phyloP scores from a whole-genome alignment of 2,329 filamentous ascomycete species.

The Mollisiaceae sp. region DNA sequence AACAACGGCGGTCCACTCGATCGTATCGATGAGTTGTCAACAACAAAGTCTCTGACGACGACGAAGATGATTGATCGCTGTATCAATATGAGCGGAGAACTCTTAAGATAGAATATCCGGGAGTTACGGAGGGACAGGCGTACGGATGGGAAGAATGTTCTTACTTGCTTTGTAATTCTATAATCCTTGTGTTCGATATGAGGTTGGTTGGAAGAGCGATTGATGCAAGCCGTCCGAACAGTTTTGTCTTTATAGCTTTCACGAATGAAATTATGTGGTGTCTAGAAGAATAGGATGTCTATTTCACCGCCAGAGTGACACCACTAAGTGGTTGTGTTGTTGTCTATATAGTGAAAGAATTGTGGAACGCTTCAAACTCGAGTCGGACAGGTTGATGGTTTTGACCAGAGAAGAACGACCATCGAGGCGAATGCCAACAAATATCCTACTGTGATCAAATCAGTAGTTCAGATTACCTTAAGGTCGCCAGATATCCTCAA shows the following conservation, averaged over 20 bases:
- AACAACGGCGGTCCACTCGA: slow-evolving; percentile 32
- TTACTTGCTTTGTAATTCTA: slow-evolving; percentile 2
- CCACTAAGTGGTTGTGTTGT: too few species aligned
- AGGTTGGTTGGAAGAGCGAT: background rate
- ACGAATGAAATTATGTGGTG: background rate
- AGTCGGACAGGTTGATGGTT: too few species aligned
- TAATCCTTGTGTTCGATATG: background rate
- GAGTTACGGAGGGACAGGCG: background rate
- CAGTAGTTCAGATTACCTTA: too few species aligned
- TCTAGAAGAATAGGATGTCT: background rate
- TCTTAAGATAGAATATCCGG: background rate
- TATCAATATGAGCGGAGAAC: background rate
- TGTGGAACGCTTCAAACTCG: too few species aligned
- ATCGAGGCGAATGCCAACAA: too few species aligned
- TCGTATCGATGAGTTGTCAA: slow-evolving; percentile 28
- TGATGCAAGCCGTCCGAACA: background rate
- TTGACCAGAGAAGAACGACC: too few species aligned
- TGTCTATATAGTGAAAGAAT: too few species aligned
- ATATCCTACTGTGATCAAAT: too few species aligned
- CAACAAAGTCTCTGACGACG: background rate
- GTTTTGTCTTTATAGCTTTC: background rate
- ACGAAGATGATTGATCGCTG: background rate
- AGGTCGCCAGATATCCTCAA: too few species aligned
- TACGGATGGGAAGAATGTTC: background rate
- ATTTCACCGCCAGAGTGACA: background rate